phyloP scores from a whole-genome alignment of 169 alveolate genomes.

The Ophryocystis elektroscirrha region DNA sequence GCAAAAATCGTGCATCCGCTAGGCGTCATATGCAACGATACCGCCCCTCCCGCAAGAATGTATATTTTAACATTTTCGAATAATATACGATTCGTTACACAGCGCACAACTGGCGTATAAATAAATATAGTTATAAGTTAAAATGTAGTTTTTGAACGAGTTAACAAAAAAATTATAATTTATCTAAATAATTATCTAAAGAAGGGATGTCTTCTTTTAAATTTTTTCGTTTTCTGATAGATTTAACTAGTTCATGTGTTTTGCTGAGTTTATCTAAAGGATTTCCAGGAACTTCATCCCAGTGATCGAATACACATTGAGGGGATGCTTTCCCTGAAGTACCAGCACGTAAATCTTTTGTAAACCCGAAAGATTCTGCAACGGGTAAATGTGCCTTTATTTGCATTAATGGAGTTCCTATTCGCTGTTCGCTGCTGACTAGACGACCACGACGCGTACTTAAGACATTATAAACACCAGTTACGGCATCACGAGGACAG shows the following conservation, averaged over 20 bases:
- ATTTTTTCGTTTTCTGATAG: conserved; percentile 90
- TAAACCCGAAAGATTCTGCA: conserved; percentile 97
- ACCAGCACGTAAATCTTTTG: conserved; percentile 87
- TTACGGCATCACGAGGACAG: conserved; percentile 70
- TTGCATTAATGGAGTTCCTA: conserved; percentile 88
- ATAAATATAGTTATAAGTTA: too few relatives aligned
- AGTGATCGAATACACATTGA: conserved; percentile 96
- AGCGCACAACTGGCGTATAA: too few relatives aligned
- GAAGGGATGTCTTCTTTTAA: conserved; percentile 82
- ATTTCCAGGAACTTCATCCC: conserved; percentile 83
- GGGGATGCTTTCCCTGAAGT: conserved; percentile 99
- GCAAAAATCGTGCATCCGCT: conserved; percentile 98
- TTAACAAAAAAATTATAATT: conserved; percentile 47
- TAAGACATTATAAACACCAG: conserved; percentile 74
- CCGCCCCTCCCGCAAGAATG: conserved; percentile 95
- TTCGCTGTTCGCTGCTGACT: conserved; percentile 80
- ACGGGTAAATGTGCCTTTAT: conserved; percentile 96
- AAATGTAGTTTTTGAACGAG: too few relatives aligned
- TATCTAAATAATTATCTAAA: conserved; percentile 80
- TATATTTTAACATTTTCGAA: too few relatives aligned
- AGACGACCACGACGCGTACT: conserved; percentile 94
- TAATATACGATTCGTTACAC: too few relatives aligned
- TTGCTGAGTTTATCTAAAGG: conserved; percentile 89
- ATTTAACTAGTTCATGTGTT: conserved; percentile 64
- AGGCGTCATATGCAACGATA: conserved; percentile 95